Base-by-base conservation (phyloP, 2,329 filamentous ascomycete species). In the Aspergillus persii region DNA sequence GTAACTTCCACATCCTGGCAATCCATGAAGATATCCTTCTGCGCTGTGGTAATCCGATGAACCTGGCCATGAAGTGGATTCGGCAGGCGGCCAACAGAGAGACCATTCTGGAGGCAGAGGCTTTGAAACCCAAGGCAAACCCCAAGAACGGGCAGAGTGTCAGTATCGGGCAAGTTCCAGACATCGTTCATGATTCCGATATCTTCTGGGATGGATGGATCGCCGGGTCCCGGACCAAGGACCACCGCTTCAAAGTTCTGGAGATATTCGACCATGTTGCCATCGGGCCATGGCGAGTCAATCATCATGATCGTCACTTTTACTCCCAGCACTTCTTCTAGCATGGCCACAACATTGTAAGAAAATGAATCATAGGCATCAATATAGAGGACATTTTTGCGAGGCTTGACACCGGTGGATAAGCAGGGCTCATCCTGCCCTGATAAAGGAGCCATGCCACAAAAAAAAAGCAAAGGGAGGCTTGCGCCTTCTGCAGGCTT, bases 281-380 rank as follows among this genome's bases (percentile, higher is more conserved):
- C 71, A 44, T 71, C 65, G 2, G 74, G 74, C 72, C 72, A 74
- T 60, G 70, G 62, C 3, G 80, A 80, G 68, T 91, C 90, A 67
- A 96, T 92, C 63, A 85, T 86, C 60, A 96, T 81, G 48, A 90
- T 84, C 50, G 84, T 84, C 36, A 96, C 88, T 15, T 87, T 80
- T 23, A 85, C 89, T 60, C 83, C 78, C 8, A 96, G 82, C 3
- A 86, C 82, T 3, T 88, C 86, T 66, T 89, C 84, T 50, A 98
- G 82, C 36, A 96, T 84, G 5, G 90, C 88, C 55, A 96, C 87
- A 69, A 98, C 95, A 78, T 97, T 98, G 78, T 96, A 93, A 57
- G 92, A 91, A 77, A 97, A 99, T 47, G 93, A 97, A 79, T 99
- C 95, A 77, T 96, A 96, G 62, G 94, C 93, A 75, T 98, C 95